Evolutionary conservation across 2,329 filamentous ascomycete species (phyloP), one percentile per base, ranked within the genome.

Genomic region (Trichoderma arundinaceum): DNA sequence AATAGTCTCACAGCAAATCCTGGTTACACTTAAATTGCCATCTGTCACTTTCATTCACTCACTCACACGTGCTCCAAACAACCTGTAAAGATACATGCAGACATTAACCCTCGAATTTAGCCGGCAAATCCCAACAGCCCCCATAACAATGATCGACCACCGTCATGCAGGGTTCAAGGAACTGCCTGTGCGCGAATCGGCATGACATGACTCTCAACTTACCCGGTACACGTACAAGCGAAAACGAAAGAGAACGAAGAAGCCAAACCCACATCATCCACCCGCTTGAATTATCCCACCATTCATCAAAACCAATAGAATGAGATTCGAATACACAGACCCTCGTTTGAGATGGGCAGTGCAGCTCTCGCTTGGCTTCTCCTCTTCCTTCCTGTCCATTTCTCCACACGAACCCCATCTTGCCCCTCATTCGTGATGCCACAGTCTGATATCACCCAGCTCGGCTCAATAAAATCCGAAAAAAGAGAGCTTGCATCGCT

Each of bases 381-480:
- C 58, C 58, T 62, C 58, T 44, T 44, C 54, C 28, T 22, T 48
- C 43, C 9, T 48, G n/a, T 22, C 56, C 56, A 38, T 1, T 52
- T 46, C 60, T 46, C 60, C 60, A 63, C 60, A 38, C 28, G 17
- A 19, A 46, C 60, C 60, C 60, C 60, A 54, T 63, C 59, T 53
- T 63, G 39, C 60, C 60, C 60, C 60, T 63, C 60, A 63, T 35
- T 54, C 60, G 17, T 44, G 60, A 54, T 63, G 28, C 35, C 49
- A 49, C 28, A 63, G 28, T 53, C 48, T 63, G 60, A 63, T 63
- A 63, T 63, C 60, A 63, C n/a, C 51, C 60, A 63, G 13, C 7
- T 63, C 60, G 60, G 60, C 60, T 63, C 60, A 63, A 63, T 63
- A 38, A 28, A 38, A n/a, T 13, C 60, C 60, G 60, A 63, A 54